These are phyloP conservation scores for Corchorus capsularis DNA, from an alignment of 345 rosid genomes.

Conservation along the genomic window DNA sequence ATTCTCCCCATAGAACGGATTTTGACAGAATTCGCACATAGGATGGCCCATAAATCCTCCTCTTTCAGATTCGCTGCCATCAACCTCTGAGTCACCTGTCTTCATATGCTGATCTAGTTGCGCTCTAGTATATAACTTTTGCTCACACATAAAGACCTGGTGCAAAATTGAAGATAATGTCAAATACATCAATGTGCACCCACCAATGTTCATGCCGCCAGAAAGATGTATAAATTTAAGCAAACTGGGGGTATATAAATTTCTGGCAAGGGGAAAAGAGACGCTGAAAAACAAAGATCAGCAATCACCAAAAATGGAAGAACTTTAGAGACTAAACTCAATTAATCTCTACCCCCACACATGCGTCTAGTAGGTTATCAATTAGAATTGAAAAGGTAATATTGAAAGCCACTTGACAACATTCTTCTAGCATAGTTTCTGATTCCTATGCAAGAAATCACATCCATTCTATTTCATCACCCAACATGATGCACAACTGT, in stretches of 20 bases:
- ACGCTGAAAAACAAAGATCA: not conserved
- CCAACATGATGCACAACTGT: not conserved
- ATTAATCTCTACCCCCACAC: not conserved
- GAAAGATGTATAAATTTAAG: not conserved
- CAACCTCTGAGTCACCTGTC: constrained; percentile 68
- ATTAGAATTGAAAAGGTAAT: not conserved
- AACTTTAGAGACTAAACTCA: not conserved
- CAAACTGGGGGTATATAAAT: not conserved
- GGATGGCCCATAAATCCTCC: constrained; percentile 81
- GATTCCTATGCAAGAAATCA: not conserved
- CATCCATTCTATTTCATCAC: not conserved
- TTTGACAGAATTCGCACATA: constrained; percentile 63
- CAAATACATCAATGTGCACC: not conserved
- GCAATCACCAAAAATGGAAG: not conserved
- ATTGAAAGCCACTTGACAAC: not conserved
- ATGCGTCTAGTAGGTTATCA: not conserved
- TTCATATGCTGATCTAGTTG: constrained; percentile 64
- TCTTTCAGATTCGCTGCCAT: constrained; percentile 72
- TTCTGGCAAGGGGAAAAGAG: not conserved
- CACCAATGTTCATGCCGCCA: not conserved
- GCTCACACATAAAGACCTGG: constrained; percentile 74
- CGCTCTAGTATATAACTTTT: constrained; percentile 58
- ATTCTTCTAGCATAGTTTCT: not conserved
- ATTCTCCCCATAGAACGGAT: constrained; percentile 73
- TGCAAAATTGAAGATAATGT: constrained; percentile 22